Conservation (phyloP, 129 eudicot species). For the Logfia minima region DNA sequence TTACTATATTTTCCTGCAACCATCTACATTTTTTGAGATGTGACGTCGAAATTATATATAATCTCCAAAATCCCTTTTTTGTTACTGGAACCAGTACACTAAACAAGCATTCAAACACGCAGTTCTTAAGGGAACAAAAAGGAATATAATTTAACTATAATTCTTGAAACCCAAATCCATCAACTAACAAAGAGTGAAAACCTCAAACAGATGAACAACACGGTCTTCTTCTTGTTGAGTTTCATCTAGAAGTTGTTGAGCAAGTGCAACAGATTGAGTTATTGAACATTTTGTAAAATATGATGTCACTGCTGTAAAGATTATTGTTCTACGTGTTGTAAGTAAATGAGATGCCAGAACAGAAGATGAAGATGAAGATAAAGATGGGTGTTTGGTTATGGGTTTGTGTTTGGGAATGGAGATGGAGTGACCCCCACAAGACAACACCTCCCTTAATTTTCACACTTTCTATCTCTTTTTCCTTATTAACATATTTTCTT, state of each 20-base stretch:
- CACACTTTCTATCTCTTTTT: neutral
- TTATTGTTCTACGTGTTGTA: slow-evolving; percentile 50
- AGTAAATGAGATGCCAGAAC: slow-evolving; percentile 19
- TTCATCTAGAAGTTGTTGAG: slow-evolving; percentile 51
- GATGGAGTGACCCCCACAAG: slow-evolving; percentile 29
- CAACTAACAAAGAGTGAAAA: neutral
- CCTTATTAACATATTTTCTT: neutral
- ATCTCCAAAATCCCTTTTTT: neutral
- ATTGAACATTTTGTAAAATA: slow-evolving; percentile 34
- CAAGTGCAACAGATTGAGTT: slow-evolving; percentile 42
- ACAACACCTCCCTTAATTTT: slow-evolving; percentile 35
- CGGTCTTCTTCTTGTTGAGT: slow-evolving; percentile 65
- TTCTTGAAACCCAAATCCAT: neutral
- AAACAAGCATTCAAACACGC: neutral
- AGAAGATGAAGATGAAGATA: slow-evolving; percentile 11
- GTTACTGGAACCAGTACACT: neutral
- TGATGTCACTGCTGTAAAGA: slow-evolving; percentile 43
- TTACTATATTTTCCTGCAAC: neutral
- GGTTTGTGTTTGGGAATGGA: slow-evolving; percentile 11
- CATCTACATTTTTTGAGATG: neutral
- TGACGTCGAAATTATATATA: no score
- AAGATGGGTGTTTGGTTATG: slow-evolving; percentile 12
- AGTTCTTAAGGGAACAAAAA: neutral
- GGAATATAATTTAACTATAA: neutral
- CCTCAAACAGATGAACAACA: slow-evolving; percentile 70